Conservation (phyloP, 169 alveolate genomes). For the Cryptosporidium parvum region DNA sequence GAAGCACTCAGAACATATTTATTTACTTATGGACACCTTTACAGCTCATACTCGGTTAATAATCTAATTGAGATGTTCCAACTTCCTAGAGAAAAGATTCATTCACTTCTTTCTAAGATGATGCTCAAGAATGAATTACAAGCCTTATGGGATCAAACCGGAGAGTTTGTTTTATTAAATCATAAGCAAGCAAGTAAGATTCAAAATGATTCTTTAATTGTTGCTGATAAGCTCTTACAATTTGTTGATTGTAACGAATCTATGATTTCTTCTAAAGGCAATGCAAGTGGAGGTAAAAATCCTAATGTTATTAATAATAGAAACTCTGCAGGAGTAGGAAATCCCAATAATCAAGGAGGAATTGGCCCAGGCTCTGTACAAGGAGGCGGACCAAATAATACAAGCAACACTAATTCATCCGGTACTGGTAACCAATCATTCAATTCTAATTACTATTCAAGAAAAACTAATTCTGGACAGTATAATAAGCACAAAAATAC, state of each 20-base stretch:
- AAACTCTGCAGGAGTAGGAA: constrained; percentile 28
- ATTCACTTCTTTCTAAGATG: constrained; percentile 91
- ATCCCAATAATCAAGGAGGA: not conserved
- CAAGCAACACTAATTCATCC: not conserved
- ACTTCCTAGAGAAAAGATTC: constrained; percentile 84
- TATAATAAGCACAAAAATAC: constrained; percentile 21
- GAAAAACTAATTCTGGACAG: constrained; percentile 12
- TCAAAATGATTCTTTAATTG: constrained; percentile 85
- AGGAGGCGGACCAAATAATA: constrained; percentile 2
- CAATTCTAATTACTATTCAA: constrained; percentile 44
- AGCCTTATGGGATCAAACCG: constrained; percentile 92
- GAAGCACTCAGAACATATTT: constrained; percentile 94
- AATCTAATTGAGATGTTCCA: constrained; percentile 89
- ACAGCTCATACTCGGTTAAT: constrained; percentile 88
- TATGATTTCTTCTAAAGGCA: constrained; percentile 35
- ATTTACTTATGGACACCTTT: constrained; percentile 85
- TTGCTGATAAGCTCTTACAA: constrained; percentile 82
- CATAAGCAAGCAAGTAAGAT: constrained; percentile 90
- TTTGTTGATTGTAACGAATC: constrained; percentile 58
- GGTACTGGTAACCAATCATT: not conserved
- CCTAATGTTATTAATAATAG: constrained; percentile 12
- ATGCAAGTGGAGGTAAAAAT: constrained; percentile 1
- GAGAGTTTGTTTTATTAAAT: constrained; percentile 88
- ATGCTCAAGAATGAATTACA: constrained; percentile 89
- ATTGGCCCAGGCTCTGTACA: not conserved